These are phyloP conservation scores for Pythium aristosporum DNA, from an alignment of 352 stramenopile species.

Conservation along the genomic window DNA sequence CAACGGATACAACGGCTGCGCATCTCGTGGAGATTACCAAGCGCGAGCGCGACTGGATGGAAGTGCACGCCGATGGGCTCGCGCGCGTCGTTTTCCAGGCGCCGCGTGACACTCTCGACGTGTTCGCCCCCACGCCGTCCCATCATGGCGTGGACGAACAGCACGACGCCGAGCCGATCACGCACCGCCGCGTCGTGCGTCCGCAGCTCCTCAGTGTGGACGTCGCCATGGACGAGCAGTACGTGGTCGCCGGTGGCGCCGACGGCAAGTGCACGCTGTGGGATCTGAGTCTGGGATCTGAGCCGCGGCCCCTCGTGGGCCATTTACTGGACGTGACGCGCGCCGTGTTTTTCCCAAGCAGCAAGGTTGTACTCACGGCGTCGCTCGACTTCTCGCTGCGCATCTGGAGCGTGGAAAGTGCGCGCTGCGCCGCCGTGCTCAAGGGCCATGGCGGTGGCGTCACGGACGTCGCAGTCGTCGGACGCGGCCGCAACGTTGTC, in stretches of 20 bases:
- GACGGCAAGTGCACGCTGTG: constrained; percentile 58
- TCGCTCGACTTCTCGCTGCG: constrained; percentile 74
- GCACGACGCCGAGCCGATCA: not conserved
- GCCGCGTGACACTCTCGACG: constrained; percentile 37
- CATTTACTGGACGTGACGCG: constrained; percentile 65
- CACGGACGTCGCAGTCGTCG: constrained; percentile 59
- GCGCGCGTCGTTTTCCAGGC: constrained; percentile 51
- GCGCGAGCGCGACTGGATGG: constrained; percentile 43
- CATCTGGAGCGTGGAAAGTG: constrained; percentile 56
- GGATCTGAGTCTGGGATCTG: constrained; percentile 41
- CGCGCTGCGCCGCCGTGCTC: constrained; percentile 54
- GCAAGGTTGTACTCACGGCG: constrained; percentile 62
- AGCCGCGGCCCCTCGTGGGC: constrained; percentile 39
- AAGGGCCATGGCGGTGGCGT: constrained; percentile 59
- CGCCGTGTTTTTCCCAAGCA: constrained; percentile 67
- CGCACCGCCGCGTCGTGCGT: not conserved
- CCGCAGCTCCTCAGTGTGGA: constrained; percentile 51
- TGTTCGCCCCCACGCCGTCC: constrained; percentile 14
- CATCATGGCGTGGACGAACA: constrained; percentile 9
- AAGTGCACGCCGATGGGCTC: constrained; percentile 34
- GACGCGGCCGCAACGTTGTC: constrained; percentile 64
- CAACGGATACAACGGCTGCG: not conserved
- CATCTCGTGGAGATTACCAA: constrained; percentile 41
- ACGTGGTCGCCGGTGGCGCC: constrained; percentile 49
- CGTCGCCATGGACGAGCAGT: constrained; percentile 50